Base-by-base conservation (phyloP, 2,329 filamentous ascomycete genomes). In the Colletotrichum gigasporum region DNA sequence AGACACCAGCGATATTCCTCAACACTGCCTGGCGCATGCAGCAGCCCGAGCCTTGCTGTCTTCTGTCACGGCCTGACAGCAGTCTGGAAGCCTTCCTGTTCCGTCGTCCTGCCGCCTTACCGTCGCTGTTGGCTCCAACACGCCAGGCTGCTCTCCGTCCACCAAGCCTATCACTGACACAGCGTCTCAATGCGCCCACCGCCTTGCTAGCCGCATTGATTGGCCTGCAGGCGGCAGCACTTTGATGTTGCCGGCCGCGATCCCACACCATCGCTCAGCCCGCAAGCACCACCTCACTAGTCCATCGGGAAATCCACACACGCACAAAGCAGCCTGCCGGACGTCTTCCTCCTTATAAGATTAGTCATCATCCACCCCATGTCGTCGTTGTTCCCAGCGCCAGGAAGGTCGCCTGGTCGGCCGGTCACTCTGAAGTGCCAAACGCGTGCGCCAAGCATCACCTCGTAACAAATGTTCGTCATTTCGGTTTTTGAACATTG, bases 11-110 rank as follows among this genome's bases (percentile, higher is more conserved):
- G 20, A 11, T 37, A 24, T 20, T 51, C 47, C 18, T 35, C 12
- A 9, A 14, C 16, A 14, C 22, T n/a, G 22, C 24, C 30, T 54
- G 16, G 35, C 35, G 35, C 37, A 30, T 54, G 47, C 51, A n/a
- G 24, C 22, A 16, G 24, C 28, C 44, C 37, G n/a, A n/a, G n/a
- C 20, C 16, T n/a, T 12, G n/a, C n/a, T 10, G n/a, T 47, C 14
- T 32, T 48, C 18, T 56, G 37, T 14, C 11, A 12, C 28, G 24
- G 30, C 34, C 12, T 41, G 42, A 34, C 32, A 56, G 52, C 52
- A 26, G 42, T 63, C 59, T 51, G 42, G 59, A 62, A 62, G 52
- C 51, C 26, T 62, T 62, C 59, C 52, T 48, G 41, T 55, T 55
- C 50, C 14, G 58, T 45, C 39, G 14, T 14, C 28, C 28, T 34